A percentile compares a stretch with the other conserved stretches of the same genome.
phyloP scores from a whole-genome alignment of 805 yeast species.

The Wickerhamiella brachini region DNA sequence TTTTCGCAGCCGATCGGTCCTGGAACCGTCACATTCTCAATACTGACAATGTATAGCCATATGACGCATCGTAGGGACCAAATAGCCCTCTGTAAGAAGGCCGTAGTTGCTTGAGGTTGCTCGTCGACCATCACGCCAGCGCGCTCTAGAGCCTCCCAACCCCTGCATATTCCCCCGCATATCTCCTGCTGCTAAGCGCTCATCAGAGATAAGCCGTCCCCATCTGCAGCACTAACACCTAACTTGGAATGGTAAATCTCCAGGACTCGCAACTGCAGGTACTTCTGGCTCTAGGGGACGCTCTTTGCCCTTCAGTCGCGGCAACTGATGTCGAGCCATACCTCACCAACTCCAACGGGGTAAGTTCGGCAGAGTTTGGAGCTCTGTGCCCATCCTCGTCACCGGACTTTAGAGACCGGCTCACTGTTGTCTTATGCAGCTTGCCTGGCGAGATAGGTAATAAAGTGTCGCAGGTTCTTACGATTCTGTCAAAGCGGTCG shows the following conservation, averaged over 20 bases:
- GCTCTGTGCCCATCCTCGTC: not conserved
- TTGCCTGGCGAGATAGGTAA: not conserved
- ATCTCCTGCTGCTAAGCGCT: not conserved
- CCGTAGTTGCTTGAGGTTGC: too few species aligned
- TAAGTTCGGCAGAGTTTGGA: not conserved
- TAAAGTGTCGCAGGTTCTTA: not conserved
- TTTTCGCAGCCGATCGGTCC: too few species aligned
- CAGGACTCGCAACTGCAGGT: not conserved
- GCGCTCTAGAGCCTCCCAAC: too few species aligned
- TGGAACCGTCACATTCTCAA: too few species aligned
- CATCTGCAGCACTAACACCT: too few species aligned
- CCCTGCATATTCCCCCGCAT: not conserved
- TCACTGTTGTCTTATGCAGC: not conserved
- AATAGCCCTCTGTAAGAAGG: too few species aligned
- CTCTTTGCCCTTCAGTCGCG: not conserved
- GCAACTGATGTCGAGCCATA: not conserved
- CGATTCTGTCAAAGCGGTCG: slow-evolving; percentile 12
- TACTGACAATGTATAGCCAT: too few species aligned
- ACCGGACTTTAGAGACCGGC: not conserved
- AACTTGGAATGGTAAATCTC: not conserved
- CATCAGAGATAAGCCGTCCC: not conserved
- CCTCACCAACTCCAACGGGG: not conserved
- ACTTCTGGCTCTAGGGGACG: not conserved
- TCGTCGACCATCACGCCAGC: too few species aligned
- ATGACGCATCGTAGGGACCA: too few species aligned